phyloP scores from a whole-genome alignment of 208 protist species.

The Trypanosoma platydactyli region DNA sequence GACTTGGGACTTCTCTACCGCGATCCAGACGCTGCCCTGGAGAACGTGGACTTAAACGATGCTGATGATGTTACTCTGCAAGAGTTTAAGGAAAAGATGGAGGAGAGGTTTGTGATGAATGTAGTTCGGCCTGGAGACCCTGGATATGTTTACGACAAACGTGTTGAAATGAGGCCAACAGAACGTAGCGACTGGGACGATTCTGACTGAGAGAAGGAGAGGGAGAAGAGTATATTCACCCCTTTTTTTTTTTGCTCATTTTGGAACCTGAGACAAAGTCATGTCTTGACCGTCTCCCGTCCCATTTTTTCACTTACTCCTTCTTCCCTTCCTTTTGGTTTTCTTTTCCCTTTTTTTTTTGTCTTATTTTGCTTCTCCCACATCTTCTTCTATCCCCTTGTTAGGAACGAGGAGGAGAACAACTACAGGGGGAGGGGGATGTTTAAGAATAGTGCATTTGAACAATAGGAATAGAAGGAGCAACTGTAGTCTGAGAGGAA shows the following conservation, averaged over 20 bases:
- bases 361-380: background rate
- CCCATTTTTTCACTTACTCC: background rate
- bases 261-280: background rate
- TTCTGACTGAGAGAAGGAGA: slow-evolving; percentile 26
- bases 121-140: slow-evolving; percentile 76
- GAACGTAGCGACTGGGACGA: slow-evolving; percentile 89
- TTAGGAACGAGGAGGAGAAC: background rate
- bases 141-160: slow-evolving; percentile 87
- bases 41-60: slow-evolving; percentile 89
- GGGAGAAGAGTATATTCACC: background rate
- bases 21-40: slow-evolving; percentile 78
- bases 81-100: slow-evolving; percentile 90
- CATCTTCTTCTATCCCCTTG: background rate
- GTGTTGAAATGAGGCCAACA: slow-evolving; percentile 68
- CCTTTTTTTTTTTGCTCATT: too few species aligned
- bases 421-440: background rate
- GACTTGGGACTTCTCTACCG: slow-evolving; percentile 89
- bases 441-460: too few species aligned
- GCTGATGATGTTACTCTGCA: slow-evolving; percentile 85
- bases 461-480: too few species aligned
- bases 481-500: too few species aligned
- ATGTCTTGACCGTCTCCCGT: background rate
- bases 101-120: slow-evolving; percentile 72
- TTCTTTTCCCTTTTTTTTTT: background rate
- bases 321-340: slow-evolving; percentile 1